phyloP scores from a whole-genome alignment of 495 filamentous ascomycete species.

The Lasiosphaeria hispida region DNA sequence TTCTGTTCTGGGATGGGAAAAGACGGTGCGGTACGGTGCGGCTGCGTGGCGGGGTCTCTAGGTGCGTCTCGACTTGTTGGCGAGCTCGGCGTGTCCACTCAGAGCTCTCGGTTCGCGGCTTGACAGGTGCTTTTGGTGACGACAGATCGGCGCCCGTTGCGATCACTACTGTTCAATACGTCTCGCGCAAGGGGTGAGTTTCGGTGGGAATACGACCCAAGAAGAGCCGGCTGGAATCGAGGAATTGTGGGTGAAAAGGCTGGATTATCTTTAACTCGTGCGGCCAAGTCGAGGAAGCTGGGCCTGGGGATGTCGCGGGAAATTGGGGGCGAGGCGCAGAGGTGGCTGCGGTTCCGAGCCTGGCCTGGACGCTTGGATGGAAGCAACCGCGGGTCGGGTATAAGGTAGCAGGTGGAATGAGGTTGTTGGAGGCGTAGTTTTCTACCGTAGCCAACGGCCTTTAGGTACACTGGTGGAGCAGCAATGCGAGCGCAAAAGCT shows the following conservation, averaged over 20 bases:
- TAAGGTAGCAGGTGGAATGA: no score
- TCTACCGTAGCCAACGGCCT: no score
- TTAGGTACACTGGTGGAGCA: no score
- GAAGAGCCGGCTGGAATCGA: conserved; percentile 8
- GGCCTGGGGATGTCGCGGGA: conserved; percentile 11
- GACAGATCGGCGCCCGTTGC: no score
- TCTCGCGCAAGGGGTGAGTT: conserved; percentile 5
- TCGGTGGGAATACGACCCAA: conserved; percentile 13
- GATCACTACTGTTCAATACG: not conserved
- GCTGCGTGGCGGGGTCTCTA: conserved; percentile 17
- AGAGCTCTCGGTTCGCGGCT: not conserved
- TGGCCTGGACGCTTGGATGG: conserved; percentile 9
- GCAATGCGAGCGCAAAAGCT: no score
- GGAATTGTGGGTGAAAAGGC: conserved; percentile 6
- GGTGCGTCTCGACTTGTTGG: not conserved
- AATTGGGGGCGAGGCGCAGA: conserved; percentile 29
- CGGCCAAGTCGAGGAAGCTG: conserved; percentile 13
- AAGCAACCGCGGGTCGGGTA: no score
- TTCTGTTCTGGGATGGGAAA: conserved; percentile 1
- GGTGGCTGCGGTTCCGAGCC: conserved; percentile 25
- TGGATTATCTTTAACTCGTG: conserved; percentile 13
- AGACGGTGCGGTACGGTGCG: conserved; percentile 17
- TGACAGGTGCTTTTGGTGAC: not conserved
- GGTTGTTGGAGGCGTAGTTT: no score
- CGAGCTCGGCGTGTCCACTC: conserved; percentile 5